Base-by-base conservation (phyloP, 371 early-diverging fungal species). In the Mucor irregularis region DNA sequence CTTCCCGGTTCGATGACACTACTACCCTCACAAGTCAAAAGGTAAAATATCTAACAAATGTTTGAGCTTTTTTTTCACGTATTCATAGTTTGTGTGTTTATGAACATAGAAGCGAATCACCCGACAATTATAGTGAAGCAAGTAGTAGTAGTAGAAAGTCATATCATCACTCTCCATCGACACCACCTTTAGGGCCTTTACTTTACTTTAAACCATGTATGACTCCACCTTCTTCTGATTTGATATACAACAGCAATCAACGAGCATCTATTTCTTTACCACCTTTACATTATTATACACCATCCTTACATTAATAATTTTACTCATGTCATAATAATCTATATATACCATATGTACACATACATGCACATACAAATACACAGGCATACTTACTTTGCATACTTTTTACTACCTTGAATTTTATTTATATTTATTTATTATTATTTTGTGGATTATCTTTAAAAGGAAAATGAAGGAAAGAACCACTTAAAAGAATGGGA, bases 51-150 rank as follows among this genome's bases (percentile, higher is more conserved):
- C 13, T 16, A 29, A 7, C 11, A 21, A 45, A 3, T 29, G 14
- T 16, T 45, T 25, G 31, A n/a, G n/a, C n/a, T n/a, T 21, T 42
- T 42, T 24, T 9, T 24, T 22, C 3, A 21, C 7, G 17, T 19
- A 24, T 25, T 24, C 21, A 42, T 25, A 24, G 10, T 24, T 22
- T 21, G 8, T 42, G 21, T 22, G 7, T 24, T 42, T 42, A 24
- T 25, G 42, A 42, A 42, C 11, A 21, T 52, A 40, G 53, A 40
- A 52, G 53, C 33, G 53, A 52, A 42, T 52, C 53, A 33, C 53
- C 53, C 42, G 42, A 52, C 13, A 40, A 31, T 9, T n/a, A 11
- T 14, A 52, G 43, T 19, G 40, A 52, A 52, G 31, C 31, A 42
- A 52, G 53, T 33, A 31, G 45, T n/a, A n/a, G 16, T 28, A 44